Base-by-base conservation (phyloP, 2,329 filamentous ascomycete species). In the Stagonosporopsis tanaceti region DNA sequence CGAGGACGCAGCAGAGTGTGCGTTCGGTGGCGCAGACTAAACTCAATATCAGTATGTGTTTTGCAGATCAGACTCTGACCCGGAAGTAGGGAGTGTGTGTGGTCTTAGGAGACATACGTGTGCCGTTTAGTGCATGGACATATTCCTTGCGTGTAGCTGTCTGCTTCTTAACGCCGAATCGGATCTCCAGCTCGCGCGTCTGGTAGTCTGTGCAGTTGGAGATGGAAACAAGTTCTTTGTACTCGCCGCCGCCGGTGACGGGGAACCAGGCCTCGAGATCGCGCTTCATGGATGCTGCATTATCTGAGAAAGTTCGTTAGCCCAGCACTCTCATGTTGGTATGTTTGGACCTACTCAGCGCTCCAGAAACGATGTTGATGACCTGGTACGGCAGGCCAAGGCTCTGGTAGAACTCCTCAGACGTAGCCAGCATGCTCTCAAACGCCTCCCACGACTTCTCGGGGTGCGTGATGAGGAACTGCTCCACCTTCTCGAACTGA, bases 151-250 rank as follows among this genome's bases (percentile, higher is more conserved):
- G 89, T 57, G 85, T 84, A 64, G 74, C 74, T n/a, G 76, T 77
- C 77, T 91, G 88, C 75, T 89, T 91, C 85, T 97, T 98, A 60
- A 87, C 84, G 45, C 95, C 94, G 70, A 89, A 97, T 57, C 95
- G 87, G 68, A 99, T 96, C 78, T 98, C 94, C 12, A 99, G 85
- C 67, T 93, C 93, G 54, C 95, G 87, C 24, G 92, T 93, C 82
- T 99, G 95, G 82, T 98, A 98, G 76, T 98, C 94, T 41, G 92
- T 96, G 82, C 95, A 99, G 81, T 99, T 99, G 60, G 92, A 96
- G 85, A 93, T 97, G 20, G 92, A 96, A 47, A 98, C 95, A 27
- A 99, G 86, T 81, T 98, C 95, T 81, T 98, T 98, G 85, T 98
- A 99, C 79, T 98, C 95, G 69, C 90, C 90, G 78, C 98, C 72